A percentile compares a stretch with the other conserved stretches of the same genome.
Evolutionary conservation across 179 eudicot species (phyloP).

Genomic region (Spergularia azorica): DNA sequence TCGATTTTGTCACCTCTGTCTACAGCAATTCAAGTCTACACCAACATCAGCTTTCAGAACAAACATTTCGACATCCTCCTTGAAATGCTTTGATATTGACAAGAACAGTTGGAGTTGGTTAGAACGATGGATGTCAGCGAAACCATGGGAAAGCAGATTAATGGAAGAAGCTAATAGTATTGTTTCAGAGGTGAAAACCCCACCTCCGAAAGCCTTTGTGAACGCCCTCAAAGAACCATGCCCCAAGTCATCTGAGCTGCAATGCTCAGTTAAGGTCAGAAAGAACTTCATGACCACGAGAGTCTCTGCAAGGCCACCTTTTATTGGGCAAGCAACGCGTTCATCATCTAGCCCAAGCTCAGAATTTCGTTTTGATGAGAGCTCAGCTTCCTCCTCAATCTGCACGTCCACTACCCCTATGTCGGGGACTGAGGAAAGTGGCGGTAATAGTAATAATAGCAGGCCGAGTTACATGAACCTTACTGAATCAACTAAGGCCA

Average conservation of each 20-base stretch:
- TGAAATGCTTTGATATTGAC: constrained; percentile 46
- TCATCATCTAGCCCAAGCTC: constrained; percentile 86
- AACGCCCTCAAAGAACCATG: constrained; percentile 28
- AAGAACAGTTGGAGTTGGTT: constrained; percentile 87
- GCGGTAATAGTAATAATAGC: constrained; percentile 28
- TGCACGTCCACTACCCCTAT: constrained; percentile 76
- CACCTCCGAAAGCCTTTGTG: constrained; percentile 43
- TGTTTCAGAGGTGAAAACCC: constrained; percentile 47
- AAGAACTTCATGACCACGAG: constrained; percentile 68
- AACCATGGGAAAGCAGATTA: constrained; percentile 89
- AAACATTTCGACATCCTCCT: constrained; percentile 37
- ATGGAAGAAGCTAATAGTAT: constrained; percentile 66
- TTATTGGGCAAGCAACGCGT: constrained; percentile 45
- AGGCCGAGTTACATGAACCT: constrained; percentile 83
- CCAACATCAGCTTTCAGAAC: constrained; percentile 42
- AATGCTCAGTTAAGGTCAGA: constrained; percentile 52
- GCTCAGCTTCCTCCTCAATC: constrained; percentile 78
- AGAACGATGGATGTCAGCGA: constrained; percentile 97
- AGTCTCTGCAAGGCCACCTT: constrained; percentile 73
- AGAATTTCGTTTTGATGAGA: constrained; percentile 64
- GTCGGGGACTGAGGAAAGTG: constrained; percentile 56
- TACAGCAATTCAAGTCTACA: constrained; percentile 59
- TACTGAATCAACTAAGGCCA: constrained; percentile 83
- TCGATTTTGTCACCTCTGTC: background rate
- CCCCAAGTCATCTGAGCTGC: constrained; percentile 54